A percentile compares a stretch with the other conserved stretches of the same genome.
Evolutionary conservation across 2,329 filamentous ascomycete genomes (phyloP).

Genomic region (Claviceps africana): DNA sequence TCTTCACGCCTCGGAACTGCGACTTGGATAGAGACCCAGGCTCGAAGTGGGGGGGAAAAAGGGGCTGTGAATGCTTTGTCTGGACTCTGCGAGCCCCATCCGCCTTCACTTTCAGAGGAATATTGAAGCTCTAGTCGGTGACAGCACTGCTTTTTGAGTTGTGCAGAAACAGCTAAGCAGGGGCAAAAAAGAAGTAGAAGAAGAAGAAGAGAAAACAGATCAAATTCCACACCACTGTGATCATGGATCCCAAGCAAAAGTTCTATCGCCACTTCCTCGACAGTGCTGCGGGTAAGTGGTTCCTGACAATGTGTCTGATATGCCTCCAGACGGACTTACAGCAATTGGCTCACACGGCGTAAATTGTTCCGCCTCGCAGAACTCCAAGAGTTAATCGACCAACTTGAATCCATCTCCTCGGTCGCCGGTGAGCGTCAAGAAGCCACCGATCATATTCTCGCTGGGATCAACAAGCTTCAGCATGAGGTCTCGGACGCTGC

Average conservation of each 20-base stretch:
- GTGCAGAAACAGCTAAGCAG: not conserved
- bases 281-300: constrained; percentile 51
- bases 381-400: constrained; percentile 61
- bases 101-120: not conserved
- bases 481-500: constrained; percentile 75
- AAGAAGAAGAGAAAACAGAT: not conserved
- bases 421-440: constrained; percentile 62
- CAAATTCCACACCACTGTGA: not conserved
- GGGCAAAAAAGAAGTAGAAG: too few species aligned
- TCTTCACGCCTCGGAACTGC: not conserved
- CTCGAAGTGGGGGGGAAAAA: not conserved
- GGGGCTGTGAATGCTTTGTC: not conserved
- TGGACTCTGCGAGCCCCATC: not conserved
- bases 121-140: not conserved
- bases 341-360: not conserved
- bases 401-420: constrained; percentile 46
- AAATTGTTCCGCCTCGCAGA: constrained; percentile 29
- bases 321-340: not conserved
- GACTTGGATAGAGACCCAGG: not conserved
- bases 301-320: not conserved
- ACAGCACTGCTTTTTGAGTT: not conserved
- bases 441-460: constrained; percentile 66
- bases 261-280: constrained; percentile 78
- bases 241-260: constrained; percentile 47
- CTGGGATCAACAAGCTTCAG: constrained; percentile 65